A percentile compares a stretch with the other conserved stretches of the same genome.
Evolutionary conservation across 2,329 filamentous ascomycete genomes (phyloP).

Genomic region (Arthroderma sp.): DNA sequence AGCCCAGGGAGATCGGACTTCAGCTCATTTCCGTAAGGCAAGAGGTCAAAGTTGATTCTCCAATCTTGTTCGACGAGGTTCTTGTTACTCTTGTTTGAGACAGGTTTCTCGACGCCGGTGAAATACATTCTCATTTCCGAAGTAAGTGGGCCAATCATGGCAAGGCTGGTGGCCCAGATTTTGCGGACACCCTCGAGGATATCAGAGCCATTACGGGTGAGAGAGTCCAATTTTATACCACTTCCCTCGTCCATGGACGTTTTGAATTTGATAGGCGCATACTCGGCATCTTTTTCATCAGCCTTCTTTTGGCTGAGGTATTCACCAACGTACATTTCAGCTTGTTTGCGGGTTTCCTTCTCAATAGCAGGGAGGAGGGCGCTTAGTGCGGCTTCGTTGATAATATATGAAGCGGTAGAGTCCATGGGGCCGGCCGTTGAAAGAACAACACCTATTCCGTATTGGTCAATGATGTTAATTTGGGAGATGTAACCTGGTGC

Average conservation of each 20-base stretch:
- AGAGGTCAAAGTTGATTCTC: slow-evolving; percentile 17
- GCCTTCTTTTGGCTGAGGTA: slow-evolving; percentile 1
- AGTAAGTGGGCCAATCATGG: slow-evolving; percentile 14
- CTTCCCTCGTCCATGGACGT: slow-evolving; percentile 12
- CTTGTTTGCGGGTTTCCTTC: slow-evolving; percentile 20
- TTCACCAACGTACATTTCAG: slow-evolving; percentile 12
- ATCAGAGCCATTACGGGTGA: slow-evolving; percentile 14
- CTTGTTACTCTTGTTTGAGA: not conserved
- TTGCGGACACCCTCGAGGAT: slow-evolving; percentile 13
- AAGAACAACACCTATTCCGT: slow-evolving; percentile 24
- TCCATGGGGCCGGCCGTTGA: slow-evolving; percentile 22
- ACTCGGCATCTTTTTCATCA: not conserved
- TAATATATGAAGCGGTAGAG: slow-evolving; percentile 17
- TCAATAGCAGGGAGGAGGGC: slow-evolving; percentile 23
- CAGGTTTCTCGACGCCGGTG: slow-evolving; percentile 6
- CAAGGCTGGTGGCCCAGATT: slow-evolving; percentile 11
- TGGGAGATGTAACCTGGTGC: slow-evolving; percentile 28
- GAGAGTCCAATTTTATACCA: slow-evolving; percentile 14
- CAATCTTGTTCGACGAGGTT: slow-evolving; percentile 16
- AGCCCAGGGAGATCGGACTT: slow-evolving; percentile 23
- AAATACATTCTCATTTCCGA: slow-evolving; percentile 15
- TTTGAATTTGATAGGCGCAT: slow-evolving; percentile 5
- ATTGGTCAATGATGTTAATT: slow-evolving; percentile 27
- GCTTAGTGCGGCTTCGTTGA: slow-evolving; percentile 22
- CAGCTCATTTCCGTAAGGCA: slow-evolving; percentile 11